Percentiles rank a stretch among this genome's conserved stretches.
phyloP scores from a whole-genome alignment of 192 early-diverging fungal genomes.

The Gorgonomyces haynaldii region DNA sequence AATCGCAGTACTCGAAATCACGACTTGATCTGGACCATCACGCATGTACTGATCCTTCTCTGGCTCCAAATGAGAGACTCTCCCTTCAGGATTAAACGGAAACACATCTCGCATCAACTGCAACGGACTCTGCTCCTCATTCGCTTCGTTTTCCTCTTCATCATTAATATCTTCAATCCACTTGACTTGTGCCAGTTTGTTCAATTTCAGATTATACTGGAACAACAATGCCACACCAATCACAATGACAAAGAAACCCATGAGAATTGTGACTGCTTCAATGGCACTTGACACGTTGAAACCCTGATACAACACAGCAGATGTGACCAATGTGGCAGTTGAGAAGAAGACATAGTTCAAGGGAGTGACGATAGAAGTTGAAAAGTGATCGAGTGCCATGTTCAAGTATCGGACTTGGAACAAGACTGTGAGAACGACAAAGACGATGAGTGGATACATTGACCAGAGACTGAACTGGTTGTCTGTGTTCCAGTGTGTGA shows the following conservation, averaged over 20 bases:
- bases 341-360: slow-evolving; percentile 69
- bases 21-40: too few species aligned
- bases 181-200: slow-evolving; percentile 8
- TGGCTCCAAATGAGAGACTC: too few species aligned
- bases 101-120: too few species aligned
- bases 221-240: slow-evolving; percentile 39
- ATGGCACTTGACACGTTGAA: slow-evolving; percentile 28
- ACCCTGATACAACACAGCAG: slow-evolving; percentile 52
- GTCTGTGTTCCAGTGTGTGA: slow-evolving; percentile 27
- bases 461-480: slow-evolving; percentile 59
- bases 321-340: slow-evolving; percentile 48
- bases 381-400: slow-evolving; percentile 57
- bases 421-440: slow-evolving; percentile 37
- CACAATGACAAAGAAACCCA: slow-evolving; percentile 42
- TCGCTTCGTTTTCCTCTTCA: too few species aligned
- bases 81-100: too few species aligned
- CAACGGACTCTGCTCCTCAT: too few species aligned
- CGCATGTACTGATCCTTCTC: too few species aligned
- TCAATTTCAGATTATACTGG: slow-evolving; percentile 21
- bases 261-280: slow-evolving; percentile 15
- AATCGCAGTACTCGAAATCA: too few species aligned
- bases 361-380: slow-evolving; percentile 61
- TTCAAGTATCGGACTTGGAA: slow-evolving; percentile 62
- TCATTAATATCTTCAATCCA: too few species aligned
- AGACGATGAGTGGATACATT: slow-evolving; percentile 47